These are phyloP conservation scores for Rhizopus delemar DNA, from an alignment of 371 early-diverging fungal genomes.

Conservation along the genomic window DNA sequence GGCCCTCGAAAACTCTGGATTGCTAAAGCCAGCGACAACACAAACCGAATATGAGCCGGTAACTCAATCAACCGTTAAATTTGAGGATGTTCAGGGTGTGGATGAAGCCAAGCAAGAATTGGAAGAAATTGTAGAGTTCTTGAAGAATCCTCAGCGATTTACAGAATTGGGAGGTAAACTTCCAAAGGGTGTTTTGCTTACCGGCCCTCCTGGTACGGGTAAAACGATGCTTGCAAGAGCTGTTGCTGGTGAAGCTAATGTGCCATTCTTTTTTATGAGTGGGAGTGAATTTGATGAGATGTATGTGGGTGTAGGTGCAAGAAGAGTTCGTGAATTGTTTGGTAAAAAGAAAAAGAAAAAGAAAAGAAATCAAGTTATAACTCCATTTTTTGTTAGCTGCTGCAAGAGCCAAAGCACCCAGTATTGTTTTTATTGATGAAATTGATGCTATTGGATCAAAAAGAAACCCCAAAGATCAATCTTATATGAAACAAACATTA, in stretches of 20 bases:
- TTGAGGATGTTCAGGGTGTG: slow-evolving; percentile 95
- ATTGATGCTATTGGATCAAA: slow-evolving; percentile 98
- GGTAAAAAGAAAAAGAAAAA: slow-evolving; percentile 31
- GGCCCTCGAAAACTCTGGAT: slow-evolving; percentile 75
- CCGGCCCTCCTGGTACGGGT: slow-evolving; percentile 99
- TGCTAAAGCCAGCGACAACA: slow-evolving; percentile 65
- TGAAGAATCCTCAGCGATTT: slow-evolving; percentile 90
- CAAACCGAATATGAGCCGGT: slow-evolving; percentile 75
- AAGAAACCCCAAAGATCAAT: slow-evolving; percentile 91
- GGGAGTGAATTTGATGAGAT: slow-evolving; percentile 97
- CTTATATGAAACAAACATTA: slow-evolving; percentile 93
- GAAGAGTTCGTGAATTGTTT: slow-evolving; percentile 78
- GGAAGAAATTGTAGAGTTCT: slow-evolving; percentile 93
- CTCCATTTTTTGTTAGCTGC: slow-evolving; percentile 64
- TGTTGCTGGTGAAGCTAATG: slow-evolving; percentile 92
- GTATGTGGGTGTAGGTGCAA: slow-evolving; percentile 98
- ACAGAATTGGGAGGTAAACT: slow-evolving; percentile 92
- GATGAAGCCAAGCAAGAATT: slow-evolving; percentile 97
- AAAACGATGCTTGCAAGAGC: slow-evolving; percentile 90
- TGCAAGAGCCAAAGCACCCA: slow-evolving; percentile 93
- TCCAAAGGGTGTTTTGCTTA: slow-evolving; percentile 96
- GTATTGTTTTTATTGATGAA: slow-evolving; percentile 99
- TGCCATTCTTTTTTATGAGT: slow-evolving; percentile 97
- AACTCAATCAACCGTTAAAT: slow-evolving; percentile 69
- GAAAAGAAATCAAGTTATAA: not conserved